Conservation (phyloP, 352 stramenopile genomes). For the Pythium folliculosum region DNA sequence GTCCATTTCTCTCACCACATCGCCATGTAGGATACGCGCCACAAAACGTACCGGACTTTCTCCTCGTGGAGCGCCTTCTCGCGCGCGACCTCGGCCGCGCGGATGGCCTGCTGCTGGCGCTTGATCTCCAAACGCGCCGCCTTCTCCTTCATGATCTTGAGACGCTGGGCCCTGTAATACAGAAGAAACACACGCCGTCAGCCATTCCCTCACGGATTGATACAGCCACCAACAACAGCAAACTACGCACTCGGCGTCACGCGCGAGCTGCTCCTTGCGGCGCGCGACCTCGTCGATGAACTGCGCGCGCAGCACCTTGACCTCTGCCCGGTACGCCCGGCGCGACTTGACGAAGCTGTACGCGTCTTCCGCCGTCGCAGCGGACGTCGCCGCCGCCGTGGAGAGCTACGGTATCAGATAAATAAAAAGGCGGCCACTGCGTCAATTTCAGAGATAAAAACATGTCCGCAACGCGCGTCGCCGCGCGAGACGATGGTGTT, state of each 20-base stretch:
- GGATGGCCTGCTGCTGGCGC: constrained; percentile 83
- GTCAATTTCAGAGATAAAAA: not conserved
- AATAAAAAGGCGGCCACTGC: not conserved
- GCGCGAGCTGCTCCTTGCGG: constrained; percentile 77
- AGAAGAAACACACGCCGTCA: no score
- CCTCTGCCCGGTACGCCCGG: constrained; percentile 66
- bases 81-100: constrained; percentile 74
- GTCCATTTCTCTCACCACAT: no score
- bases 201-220: not conserved
- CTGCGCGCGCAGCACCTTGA: constrained; percentile 64
- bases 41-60: constrained; percentile 67
- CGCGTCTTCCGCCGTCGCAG: constrained; percentile 31
- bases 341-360: constrained; percentile 82
- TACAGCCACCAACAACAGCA: not conserved
- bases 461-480: not conserved
- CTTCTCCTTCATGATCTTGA: constrained; percentile 89
- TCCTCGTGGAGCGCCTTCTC: constrained; percentile 83
- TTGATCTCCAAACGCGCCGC: constrained; percentile 86
- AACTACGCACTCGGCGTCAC: constrained; percentile 81
- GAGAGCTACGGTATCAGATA: constrained; percentile 36
- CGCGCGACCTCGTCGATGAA: constrained; percentile 75
- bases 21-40: no score
- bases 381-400: constrained; percentile 32
- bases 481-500: not conserved
- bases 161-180: constrained; percentile 64